phyloP scores from a whole-genome alignment of 257 asterid species.

The Solanum virginianum region DNA sequence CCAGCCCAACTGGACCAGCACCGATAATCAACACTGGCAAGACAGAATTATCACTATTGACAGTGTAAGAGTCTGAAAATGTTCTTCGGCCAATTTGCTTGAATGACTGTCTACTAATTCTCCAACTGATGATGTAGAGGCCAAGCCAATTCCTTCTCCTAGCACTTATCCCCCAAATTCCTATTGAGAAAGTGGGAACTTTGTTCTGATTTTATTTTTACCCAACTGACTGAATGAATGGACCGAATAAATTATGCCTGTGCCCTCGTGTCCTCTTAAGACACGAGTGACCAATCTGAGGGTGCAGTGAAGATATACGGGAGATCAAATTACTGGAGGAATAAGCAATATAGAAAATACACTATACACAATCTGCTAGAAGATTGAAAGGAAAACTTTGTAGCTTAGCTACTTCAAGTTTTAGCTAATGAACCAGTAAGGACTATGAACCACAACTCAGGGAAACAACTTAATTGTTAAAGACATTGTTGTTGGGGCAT shows the following conservation, averaged over 20 bases:
- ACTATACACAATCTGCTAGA: background rate
- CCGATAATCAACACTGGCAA: conserved; percentile 84
- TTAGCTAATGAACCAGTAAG: background rate
- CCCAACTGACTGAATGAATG: too few relatives aligned
- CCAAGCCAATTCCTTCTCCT: conserved; percentile 13
- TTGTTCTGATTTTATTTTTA: background rate
- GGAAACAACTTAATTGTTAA: background rate
- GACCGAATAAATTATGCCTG: too few relatives aligned
- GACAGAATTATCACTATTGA: conserved; percentile 20
- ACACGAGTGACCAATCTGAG: too few relatives aligned
- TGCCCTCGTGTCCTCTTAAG: too few relatives aligned
- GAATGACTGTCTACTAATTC: conserved; percentile 1
- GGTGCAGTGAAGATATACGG: too few relatives aligned
- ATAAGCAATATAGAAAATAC: background rate
- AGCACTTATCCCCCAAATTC: conserved; percentile 19
- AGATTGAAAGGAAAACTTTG: background rate
- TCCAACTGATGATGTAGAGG: conserved; percentile 3
- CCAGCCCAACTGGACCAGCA: conserved; percentile 94
- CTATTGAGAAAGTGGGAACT: conserved; percentile 11
- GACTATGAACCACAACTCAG: background rate
- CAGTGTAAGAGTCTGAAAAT: conserved; percentile 16
- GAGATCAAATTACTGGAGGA: too few relatives aligned
- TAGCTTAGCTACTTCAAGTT: background rate
- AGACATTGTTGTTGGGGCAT: background rate
- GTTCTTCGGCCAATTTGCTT: conserved; percentile 19